Evolutionary conservation across 2,329 filamentous ascomycete genomes (phyloP).

Genomic region (Helotiales sp.): DNA sequence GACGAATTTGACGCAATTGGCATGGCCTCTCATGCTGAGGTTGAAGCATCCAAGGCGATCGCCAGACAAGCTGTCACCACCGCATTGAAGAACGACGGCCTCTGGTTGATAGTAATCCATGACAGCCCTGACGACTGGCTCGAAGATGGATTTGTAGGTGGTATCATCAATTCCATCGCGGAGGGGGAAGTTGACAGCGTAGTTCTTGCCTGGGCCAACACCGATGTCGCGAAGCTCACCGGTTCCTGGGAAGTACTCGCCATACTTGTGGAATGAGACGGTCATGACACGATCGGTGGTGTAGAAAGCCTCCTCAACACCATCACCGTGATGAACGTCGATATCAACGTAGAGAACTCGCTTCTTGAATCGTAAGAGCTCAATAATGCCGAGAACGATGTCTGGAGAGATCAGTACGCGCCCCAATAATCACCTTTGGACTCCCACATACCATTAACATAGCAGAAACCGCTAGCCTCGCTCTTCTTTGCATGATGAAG

Average conservation of each 20-base stretch:
- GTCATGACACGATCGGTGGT: constrained; percentile 93
- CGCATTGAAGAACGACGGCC: constrained; percentile 94
- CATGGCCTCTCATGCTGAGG: constrained; percentile 93
- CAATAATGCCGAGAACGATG: constrained; percentile 93
- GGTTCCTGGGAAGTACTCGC: constrained; percentile 93
- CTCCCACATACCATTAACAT: constrained; percentile 81
- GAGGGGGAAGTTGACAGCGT: constrained; percentile 88
- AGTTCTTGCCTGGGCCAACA: constrained; percentile 85
- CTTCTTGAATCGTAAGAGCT: constrained; percentile 87
- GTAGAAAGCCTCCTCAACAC: constrained; percentile 92
- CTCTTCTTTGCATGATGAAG: constrained; percentile 97
- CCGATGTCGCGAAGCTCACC: constrained; percentile 86
- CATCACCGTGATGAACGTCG: constrained; percentile 91
- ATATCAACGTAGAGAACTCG: constrained; percentile 98
- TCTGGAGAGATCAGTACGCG: constrained; percentile 60
- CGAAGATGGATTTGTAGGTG: constrained; percentile 89
- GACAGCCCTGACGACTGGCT: constrained; percentile 84
- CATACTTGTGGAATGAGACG: constrained; percentile 94
- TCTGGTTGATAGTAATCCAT: constrained; percentile 88
- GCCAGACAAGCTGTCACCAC: constrained; percentile 91
- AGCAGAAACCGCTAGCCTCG: constrained; percentile 96
- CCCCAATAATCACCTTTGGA: not conserved
- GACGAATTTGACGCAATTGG: constrained; percentile 90
- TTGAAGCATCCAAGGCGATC: constrained; percentile 97
- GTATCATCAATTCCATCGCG: constrained; percentile 90